Percentiles rank a stretch among this genome's conserved stretches.
Conservation (phyloP, 768 basidiomycete genomes). For the Mycena galopus region DNA sequence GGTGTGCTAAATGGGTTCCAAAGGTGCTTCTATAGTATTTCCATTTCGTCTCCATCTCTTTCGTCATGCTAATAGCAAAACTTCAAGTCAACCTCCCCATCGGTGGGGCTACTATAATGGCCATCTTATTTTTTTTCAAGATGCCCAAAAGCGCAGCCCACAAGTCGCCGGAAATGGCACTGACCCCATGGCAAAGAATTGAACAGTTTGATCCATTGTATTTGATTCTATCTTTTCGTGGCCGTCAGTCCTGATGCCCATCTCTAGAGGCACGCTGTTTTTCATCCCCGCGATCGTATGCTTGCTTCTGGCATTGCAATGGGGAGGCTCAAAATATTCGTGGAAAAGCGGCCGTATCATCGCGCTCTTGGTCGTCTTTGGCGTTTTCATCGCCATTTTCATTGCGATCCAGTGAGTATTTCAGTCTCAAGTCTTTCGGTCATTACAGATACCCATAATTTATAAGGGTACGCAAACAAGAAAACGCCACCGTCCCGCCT, state of each 20-base stretch:
- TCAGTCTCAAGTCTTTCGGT: neutral
- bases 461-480: constrained; percentile 2
- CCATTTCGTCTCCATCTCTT: neutral
- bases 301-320: constrained; percentile 16
- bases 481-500: constrained; percentile 7
- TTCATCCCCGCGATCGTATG: constrained; percentile 11
- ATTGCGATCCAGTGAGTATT: neutral
- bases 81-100: constrained; percentile 39
- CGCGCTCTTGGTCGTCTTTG: constrained; percentile 6
- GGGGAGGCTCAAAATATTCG: constrained; percentile 17
- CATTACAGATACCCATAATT: neutral
- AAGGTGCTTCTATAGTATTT: neutral
- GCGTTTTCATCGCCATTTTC: neutral
- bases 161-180: neutral
- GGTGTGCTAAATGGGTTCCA: neutral
- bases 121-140: constrained; percentile 35
- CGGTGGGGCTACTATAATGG: neutral
- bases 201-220: constrained; percentile 26
- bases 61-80: neutral
- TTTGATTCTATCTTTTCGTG: neutral
- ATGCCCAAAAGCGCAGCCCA: constrained; percentile 31
- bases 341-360: constrained; percentile 21
- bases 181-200: constrained; percentile 12
- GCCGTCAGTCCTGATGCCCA: neutral
- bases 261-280: constrained; percentile 23